A percentile compares a stretch with the other conserved stretches of the same genome.
phyloP scores from a whole-genome alignment of 2,329 filamentous ascomycete species.

The Fusarium agapanthi region DNA sequence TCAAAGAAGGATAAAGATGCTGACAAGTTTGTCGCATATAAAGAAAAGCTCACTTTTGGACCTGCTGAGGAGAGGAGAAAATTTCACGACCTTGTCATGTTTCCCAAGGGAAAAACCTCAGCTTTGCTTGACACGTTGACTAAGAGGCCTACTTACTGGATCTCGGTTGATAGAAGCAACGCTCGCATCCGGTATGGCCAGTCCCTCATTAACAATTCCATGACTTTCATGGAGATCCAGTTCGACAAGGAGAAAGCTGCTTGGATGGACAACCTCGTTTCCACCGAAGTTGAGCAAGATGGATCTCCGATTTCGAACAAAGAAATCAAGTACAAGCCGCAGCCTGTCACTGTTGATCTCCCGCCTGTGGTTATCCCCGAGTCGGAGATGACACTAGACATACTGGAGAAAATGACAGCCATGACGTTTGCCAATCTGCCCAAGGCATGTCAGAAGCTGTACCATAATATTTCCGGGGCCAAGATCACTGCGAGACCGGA shows the following conservation, averaged over 20 bases:
- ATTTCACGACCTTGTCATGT: neutral
- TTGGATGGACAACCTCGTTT: neutral
- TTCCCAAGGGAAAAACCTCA: neutral
- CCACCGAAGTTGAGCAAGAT: neutral
- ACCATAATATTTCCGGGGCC: neutral
- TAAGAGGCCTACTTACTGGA: neutral
- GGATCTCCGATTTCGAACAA: fast-evolving
- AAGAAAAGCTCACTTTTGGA: neutral
- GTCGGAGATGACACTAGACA: neutral
- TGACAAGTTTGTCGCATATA: neutral
- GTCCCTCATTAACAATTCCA: neutral
- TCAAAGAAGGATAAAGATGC: neutral
- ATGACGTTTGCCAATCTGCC: neutral
- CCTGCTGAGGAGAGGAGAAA: neutral
- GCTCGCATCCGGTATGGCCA: neutral
- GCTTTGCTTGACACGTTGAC: neutral
- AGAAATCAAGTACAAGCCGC: neutral
- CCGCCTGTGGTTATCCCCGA: neutral
- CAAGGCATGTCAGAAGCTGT: neutral
- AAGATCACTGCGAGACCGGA: neutral
- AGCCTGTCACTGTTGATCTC: neutral
- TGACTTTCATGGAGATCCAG: neutral
- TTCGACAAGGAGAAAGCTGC: neutral
- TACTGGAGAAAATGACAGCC: neutral
- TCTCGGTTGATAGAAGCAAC: neutral